Evolutionary conservation across 2,329 filamentous ascomycete species (phyloP).

Genomic region (Aureobasidium lini): DNA sequence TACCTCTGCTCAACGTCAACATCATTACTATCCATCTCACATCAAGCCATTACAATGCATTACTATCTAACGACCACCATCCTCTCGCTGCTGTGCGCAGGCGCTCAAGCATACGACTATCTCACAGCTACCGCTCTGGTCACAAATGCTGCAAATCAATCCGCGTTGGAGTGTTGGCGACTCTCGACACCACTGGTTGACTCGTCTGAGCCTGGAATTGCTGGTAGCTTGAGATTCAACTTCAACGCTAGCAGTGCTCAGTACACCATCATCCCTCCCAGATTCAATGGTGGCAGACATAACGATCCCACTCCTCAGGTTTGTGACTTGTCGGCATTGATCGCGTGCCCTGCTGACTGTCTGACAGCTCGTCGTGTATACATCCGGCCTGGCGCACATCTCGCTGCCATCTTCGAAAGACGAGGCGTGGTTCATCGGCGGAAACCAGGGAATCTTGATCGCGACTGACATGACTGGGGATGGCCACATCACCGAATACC

Average conservation of each 20-base stretch:
- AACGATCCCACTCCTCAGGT: conserved; percentile 29
- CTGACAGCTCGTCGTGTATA: conserved; percentile 25
- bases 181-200: conserved; percentile 23
- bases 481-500: conserved; percentile 28
- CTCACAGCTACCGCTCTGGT: conserved; percentile 29
- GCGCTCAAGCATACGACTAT: conserved; percentile 15
- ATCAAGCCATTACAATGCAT: conserved; percentile 1
- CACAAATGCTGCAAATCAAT: conserved; percentile 25
- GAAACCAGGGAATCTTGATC: conserved; percentile 26
- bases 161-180: conserved; percentile 30
- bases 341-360: neutral
- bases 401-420: conserved; percentile 21
- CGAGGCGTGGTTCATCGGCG: conserved; percentile 28
- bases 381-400: conserved; percentile 28
- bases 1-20: neutral
- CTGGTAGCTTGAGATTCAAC: conserved; percentile 20
- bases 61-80: neutral
- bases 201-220: conserved; percentile 24
- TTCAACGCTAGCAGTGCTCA: conserved; percentile 23
- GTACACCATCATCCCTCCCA: conserved; percentile 28
- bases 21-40: neutral
- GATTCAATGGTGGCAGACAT: conserved; percentile 28
- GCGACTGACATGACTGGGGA: conserved; percentile 26
- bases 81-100: neutral
- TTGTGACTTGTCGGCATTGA: neutral